Evolutionary conservation across 2,329 filamentous ascomycete species (phyloP), one percentile per base, ranked within the genome.

Genomic region (Colletotrichum australisinense): DNA sequence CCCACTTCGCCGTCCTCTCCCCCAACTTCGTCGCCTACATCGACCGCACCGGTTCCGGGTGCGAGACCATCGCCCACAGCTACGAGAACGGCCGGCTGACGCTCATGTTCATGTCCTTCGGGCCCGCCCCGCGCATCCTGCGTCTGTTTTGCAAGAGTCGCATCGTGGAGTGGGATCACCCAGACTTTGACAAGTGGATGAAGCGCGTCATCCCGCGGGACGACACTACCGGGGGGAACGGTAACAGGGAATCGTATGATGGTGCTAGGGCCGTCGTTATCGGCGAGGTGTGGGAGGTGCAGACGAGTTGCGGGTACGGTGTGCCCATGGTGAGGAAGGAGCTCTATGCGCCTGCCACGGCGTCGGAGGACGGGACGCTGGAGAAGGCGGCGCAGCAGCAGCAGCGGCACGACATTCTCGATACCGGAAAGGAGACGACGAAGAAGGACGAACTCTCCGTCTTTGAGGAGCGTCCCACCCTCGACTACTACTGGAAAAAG

Each of bases 1-100:
- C 88, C 22, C 91, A 91, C 32, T 90, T 94, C 77, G 86, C 89
- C 38, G 84, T 94, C 66, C 84, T 93, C 65, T 82, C 83, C 9
- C 85, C 88, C 35, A 92, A 88, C 74, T 84, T 85, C n/a, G 88
- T 88, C 70, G 92, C 90, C 30, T 95, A 95, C 79, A 86, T 95
- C 68, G 93, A 95, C 79, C 89, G 91, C 73, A 94, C 92, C 1
- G 94, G 93, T 35, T 93, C 91, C 38, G 93, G 93, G 28, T 91
- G 88, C 78, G 94, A 96, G 83, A 95, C 93, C 3, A 92, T 95
- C 73, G 87, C 90, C 5, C 93, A 95, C 78, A 82, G 94, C 12
- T 92, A 94, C 79, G 93, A 96, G 78, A 95, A 95, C 77, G 92
- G 91, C 35, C 89, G 94, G 19, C 88, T 93, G 22, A 94, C 93